phyloP scores from a whole-genome alignment of 2,329 filamentous ascomycete genomes.

The Colletotrichum plurivorum region DNA sequence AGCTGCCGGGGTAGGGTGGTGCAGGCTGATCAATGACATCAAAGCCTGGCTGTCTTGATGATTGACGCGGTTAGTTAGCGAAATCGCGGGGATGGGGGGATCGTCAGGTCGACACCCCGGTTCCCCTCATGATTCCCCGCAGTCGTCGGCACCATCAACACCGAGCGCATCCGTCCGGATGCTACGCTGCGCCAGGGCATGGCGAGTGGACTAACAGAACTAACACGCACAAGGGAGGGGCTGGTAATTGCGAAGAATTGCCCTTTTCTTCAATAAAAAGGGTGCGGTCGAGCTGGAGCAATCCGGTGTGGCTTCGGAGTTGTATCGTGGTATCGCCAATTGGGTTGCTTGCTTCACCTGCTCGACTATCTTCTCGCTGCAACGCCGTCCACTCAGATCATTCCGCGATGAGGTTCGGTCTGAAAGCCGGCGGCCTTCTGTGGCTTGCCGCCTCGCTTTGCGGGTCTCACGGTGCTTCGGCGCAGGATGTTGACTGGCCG shows the following conservation, averaged over 20 bases:
- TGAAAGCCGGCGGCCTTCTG: conserved; percentile 29
- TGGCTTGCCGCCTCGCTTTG: conserved; percentile 37
- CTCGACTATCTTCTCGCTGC: neutral
- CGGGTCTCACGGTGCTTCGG: conserved; percentile 13
- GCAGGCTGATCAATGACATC: conserved; percentile 17
- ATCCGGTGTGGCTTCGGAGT: neutral
- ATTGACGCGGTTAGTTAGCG: conserved; percentile 38
- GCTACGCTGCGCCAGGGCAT: conserved; percentile 16
- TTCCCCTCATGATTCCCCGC: conserved; percentile 39
- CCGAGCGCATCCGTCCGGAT: conserved; percentile 36
- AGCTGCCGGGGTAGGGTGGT: neutral
- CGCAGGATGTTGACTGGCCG: conserved; percentile 43
- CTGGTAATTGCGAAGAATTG: neutral
- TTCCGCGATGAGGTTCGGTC: conserved; percentile 32
- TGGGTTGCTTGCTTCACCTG: neutral
- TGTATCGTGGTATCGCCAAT: conserved; percentile 19
- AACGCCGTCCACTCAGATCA: neutral
- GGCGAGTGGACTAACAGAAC: conserved; percentile 1
- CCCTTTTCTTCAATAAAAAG: neutral
- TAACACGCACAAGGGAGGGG: neutral
- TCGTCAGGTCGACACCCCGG: conserved; percentile 16
- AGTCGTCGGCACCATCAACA: conserved; percentile 37
- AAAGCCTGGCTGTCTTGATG: conserved; percentile 19
- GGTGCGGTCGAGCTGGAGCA: neutral
- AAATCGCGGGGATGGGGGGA: conserved; percentile 31